Evolutionary conservation across 2,329 filamentous ascomycete genomes (phyloP), one percentile per base, ranked within the genome.

Genomic region (Colletotrichum ledebouriae): DNA sequence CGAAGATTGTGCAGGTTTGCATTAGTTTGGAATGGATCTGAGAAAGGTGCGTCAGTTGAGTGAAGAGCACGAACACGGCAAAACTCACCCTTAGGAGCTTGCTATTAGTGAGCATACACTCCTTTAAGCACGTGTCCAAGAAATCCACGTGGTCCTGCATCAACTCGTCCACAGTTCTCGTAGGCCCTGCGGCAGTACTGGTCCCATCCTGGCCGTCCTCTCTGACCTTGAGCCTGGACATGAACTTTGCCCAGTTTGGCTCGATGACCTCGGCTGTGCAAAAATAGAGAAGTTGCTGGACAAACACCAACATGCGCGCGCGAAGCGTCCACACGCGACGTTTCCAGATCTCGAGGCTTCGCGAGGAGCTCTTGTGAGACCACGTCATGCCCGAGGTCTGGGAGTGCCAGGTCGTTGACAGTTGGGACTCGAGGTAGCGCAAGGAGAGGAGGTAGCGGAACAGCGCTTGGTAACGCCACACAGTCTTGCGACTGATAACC

Each of bases 141-240:
- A 99, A 99, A 80, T 98, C 96, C 69, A 99, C 94, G 80, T 99
- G 96, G 76, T 98, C 94, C 81, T 98, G 94, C 96, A 99, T 99
- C 76, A 99, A 82, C 81, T 98, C 94, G 76, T 99, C 96, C 1
- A 99, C 96, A 0, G 96, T 99, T 42, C 94, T 81, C 46, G 82
- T 83, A 6, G 80, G 76, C 1, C 78, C 74, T n/a, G 75, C 75
- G 25, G 69, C 77, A 37, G 78, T 73, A 17, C 42, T 11, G 17
- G 64, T 20, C 4, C 37, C 37, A 9, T 71, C 70, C 4, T 73
- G 63, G 5, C 68, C 69, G 12, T 84, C 82, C 63, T 88, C 86
- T 69, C 85, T 86, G 10, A 83, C 87, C 82, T 90, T 91, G 6
- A 98, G 85, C 37, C 93, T 87, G n/a, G 91, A 89, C 94, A 98